phyloP scores from a whole-genome alignment of 805 yeast species.

The Yamadazyma phyllophila region DNA sequence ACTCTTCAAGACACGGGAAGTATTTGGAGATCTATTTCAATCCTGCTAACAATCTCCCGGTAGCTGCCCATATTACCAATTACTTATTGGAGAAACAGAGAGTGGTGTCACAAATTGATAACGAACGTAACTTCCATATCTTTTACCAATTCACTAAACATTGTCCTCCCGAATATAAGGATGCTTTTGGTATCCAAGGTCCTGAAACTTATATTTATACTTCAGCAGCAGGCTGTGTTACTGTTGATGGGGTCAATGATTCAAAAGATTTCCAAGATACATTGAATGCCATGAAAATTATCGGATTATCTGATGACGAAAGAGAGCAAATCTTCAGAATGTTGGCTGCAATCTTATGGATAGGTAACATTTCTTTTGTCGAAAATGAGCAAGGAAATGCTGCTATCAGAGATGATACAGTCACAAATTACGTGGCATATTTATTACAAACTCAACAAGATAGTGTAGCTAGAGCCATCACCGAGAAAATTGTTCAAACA shows the following conservation, averaged over 20 bases:
- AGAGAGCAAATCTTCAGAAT: constrained; percentile 88
- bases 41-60: constrained; percentile 70
- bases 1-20: constrained; percentile 90
- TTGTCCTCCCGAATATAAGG: constrained; percentile 81
- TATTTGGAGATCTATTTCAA: constrained; percentile 90
- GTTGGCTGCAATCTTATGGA: constrained; percentile 85
- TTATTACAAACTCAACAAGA: constrained; percentile 75
- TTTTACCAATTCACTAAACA: constrained; percentile 94
- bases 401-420: constrained; percentile 75
- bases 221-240: constrained; percentile 77
- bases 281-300: constrained; percentile 77
- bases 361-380: constrained; percentile 83
- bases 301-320: constrained; percentile 78
- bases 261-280: constrained; percentile 76
- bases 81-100: constrained; percentile 92
- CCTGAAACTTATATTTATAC: constrained; percentile 94
- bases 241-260: constrained; percentile 88
- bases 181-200: constrained; percentile 81
- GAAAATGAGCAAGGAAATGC: constrained; percentile 90
- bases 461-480: constrained; percentile 61
- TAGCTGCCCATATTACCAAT: constrained; percentile 94
- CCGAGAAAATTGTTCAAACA: constrained; percentile 85
- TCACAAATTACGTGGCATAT: constrained; percentile 94
- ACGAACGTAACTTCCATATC: constrained; percentile 95
- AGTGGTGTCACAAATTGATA: constrained; percentile 90